Conservation (phyloP, 805 yeast genomes). For the Candida ficus region DNA sequence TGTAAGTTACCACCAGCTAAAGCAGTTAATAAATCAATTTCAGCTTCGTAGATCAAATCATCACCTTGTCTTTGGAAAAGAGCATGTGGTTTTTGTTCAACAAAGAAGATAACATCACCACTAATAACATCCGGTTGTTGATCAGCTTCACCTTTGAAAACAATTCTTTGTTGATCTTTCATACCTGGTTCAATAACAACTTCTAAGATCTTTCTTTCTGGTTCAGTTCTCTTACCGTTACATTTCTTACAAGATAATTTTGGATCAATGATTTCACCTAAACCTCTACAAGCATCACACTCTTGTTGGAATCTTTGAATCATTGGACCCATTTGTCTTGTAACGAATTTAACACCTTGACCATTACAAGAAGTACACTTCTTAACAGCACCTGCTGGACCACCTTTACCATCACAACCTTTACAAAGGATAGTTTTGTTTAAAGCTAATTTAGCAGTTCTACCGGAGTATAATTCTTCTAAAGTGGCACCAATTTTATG, state of each 20-base stretch:
- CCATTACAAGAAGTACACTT: slow-evolving; percentile 88
- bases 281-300: slow-evolving; percentile 89
- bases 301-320: slow-evolving; percentile 95
- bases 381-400: slow-evolving; percentile 85
- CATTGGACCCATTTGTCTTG: slow-evolving; percentile 99
- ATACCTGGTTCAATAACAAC: slow-evolving; percentile 96
- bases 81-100: slow-evolving; percentile 85
- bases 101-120: slow-evolving; percentile 92
- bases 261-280: slow-evolving; percentile 82
- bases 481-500: slow-evolving; percentile 81
- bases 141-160: slow-evolving; percentile 94
- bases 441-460: slow-evolving; percentile 88
- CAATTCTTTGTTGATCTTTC: slow-evolving; percentile 88
- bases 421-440: slow-evolving; percentile 88
- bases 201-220: slow-evolving; percentile 88
- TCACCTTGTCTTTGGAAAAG: slow-evolving; percentile 83
- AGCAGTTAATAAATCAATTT: slow-evolving; percentile 89
- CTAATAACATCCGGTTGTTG: slow-evolving; percentile 93
- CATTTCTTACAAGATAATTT: slow-evolving; percentile 86
- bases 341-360: slow-evolving; percentile 82
- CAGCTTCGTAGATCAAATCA: slow-evolving; percentile 79
- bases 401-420: slow-evolving; percentile 92
- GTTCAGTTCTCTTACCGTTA: slow-evolving; percentile 80
- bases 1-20: slow-evolving; percentile 93
- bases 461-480: slow-evolving; percentile 93